A percentile compares a stretch with the other conserved stretches of the same genome.
Conservation (phyloP, 1,284 basidiomycete species). For the Hemileia vastatrix region DNA sequence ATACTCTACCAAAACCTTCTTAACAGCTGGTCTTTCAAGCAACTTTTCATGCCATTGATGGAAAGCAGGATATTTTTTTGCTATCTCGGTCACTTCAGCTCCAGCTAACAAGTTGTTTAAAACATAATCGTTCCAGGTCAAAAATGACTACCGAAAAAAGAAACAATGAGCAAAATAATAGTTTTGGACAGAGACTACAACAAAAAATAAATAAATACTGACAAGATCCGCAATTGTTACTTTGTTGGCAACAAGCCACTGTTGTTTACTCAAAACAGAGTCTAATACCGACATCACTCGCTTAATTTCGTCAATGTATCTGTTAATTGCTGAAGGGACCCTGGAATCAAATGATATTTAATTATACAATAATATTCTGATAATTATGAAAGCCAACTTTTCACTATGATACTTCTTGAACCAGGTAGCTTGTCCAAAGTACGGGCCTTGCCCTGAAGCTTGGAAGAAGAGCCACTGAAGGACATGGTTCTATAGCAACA, state of each 20-base stretch:
- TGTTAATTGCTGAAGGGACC: background rate
- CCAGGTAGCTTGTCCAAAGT: conserved; percentile 4
- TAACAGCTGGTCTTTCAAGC: background rate
- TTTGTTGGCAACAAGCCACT: conserved; percentile 2
- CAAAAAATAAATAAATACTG: no score
- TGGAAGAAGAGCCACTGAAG: conserved; percentile 9
- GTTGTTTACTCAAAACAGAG: background rate
- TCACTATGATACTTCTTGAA: background rate
- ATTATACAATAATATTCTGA: background rate
- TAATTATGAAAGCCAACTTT: background rate
- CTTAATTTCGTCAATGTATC: background rate
- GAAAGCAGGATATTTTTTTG: background rate
- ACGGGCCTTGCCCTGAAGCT: conserved; percentile 9
- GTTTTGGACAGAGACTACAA: no score
- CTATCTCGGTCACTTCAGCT: background rate
- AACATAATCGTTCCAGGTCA: background rate
- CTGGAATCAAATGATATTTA: background rate
- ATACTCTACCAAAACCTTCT: background rate
- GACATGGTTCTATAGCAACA: background rate
- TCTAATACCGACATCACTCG: background rate
- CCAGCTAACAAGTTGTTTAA: background rate
- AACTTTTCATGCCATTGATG: background rate
- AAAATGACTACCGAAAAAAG: background rate
- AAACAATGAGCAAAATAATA: no score
- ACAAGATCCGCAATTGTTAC: conserved; percentile 3